Evolutionary conservation across 2,329 filamentous ascomycete genomes (phyloP), one percentile per base, ranked within the genome.

Genomic region (Clonostachys solani): DNA sequence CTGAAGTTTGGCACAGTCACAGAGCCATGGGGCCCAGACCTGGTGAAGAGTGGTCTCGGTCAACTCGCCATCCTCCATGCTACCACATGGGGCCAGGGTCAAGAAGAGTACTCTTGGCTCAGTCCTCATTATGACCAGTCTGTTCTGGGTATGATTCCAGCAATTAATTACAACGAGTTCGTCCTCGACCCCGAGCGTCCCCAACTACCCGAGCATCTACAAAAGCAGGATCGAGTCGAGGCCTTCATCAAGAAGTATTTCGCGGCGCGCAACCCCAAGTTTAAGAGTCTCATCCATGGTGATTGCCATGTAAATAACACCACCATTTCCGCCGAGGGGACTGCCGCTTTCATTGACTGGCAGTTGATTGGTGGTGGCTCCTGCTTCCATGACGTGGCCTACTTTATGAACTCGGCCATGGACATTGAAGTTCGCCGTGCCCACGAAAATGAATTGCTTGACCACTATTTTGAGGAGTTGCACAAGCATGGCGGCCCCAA

Each of bases 221-320:
- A 65, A 59, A 61, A 68, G 37, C 63, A 64, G 5, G 50, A 55
- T 19, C 63, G 63, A 3, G 57, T 61, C 33, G 64, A 64, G 41
- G 54, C 59, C 49, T 67, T 64, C 5, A 50, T 71, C 45, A 61
- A 66, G 34, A 59, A 58, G 15, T 64, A 67, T 52, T 69, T 60
- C 47, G 58, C 58, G 5, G 53, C 57, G 49, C 63, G 64, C n/a
- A 69, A 67, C 51, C 64, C 65, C 1, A 53, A 58, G 6, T 70
- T 71, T 49, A 60, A 63, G 13, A 68, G 62, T 16, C 53, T 72
- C 3, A 50, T 72, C 12, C 70, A 74, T 45, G 69, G 69, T 12
- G 71, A 73, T 45, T 62, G 68, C 12, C 71, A 73, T 49, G 59
- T 69, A 12, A 68, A 68, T 33, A 73, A 73, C 51, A 60, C 66